Percentiles rank a stretch among this genome's conserved stretches.
phyloP scores from a whole-genome alignment of 192 early-diverging fungal species.

The Podila horticola region DNA sequence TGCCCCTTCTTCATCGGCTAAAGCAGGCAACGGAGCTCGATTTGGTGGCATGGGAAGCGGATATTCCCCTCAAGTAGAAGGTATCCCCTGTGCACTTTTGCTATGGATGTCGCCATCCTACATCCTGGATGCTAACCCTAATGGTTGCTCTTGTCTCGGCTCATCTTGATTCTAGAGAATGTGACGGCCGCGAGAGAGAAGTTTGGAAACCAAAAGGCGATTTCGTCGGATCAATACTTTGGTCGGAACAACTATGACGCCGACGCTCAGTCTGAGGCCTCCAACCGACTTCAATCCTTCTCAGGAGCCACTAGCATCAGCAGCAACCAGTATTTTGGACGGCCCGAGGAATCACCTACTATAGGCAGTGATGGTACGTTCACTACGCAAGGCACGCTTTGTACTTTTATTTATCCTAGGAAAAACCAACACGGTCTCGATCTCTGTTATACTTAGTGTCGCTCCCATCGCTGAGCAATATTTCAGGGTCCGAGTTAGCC shows the following conservation, averaged over 20 bases:
- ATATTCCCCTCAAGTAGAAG: slow-evolving; percentile 46
- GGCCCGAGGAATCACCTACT: slow-evolving; percentile 67
- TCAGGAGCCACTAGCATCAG: slow-evolving; percentile 80
- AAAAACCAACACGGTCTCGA: background rate
- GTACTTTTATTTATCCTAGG: background rate
- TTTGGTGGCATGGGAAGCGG: slow-evolving; percentile 39
- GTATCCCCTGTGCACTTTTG: background rate
- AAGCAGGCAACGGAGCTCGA: slow-evolving; percentile 7
- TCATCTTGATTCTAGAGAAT: slow-evolving; percentile 31
- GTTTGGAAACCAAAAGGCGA: slow-evolving; percentile 87
- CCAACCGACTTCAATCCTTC: slow-evolving; percentile 72
- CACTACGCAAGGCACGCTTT: background rate
- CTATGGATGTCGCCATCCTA: too few species aligned
- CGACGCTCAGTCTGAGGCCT: slow-evolving; percentile 58
- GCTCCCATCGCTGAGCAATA: slow-evolving; percentile 23
- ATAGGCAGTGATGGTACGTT: slow-evolving; percentile 26
- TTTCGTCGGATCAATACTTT: slow-evolving; percentile 95
- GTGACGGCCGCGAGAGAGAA: slow-evolving; percentile 70
- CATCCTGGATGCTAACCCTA: too few species aligned
- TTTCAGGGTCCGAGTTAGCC: slow-evolving; percentile 45
- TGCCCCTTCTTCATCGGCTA: slow-evolving; percentile 15
- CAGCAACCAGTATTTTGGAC: slow-evolving; percentile 85
- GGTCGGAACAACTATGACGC: slow-evolving; percentile 77
- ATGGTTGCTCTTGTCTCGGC: background rate
- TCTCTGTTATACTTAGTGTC: slow-evolving; percentile 11